Base-by-base conservation (phyloP, 192 early-diverging fungal species). In the Umbelopsis sp. region DNA sequence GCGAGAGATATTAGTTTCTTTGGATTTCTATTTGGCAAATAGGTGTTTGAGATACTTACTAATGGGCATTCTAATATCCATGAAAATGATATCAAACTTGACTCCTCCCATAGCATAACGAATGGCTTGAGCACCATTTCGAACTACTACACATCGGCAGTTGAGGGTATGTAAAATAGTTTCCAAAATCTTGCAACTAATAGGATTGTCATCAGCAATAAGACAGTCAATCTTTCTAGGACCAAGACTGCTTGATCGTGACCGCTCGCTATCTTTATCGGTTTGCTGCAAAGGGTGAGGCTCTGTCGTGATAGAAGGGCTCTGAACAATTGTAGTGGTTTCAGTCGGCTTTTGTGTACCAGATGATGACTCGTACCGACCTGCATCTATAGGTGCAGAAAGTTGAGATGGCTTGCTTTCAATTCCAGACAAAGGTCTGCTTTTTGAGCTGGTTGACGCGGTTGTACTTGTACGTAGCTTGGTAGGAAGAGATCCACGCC, bases 61-160 rank as follows among this genome's bases (percentile, higher is more conserved):
- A 45, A 95, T 92, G n/a, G 95, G 95, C 92, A 97, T 96, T 11
- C 90, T 85, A 16, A 92, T 89, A 68, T 94, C 93, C 92, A 96
- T 94, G 71, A 98, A 97, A 58, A 98, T 96, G 37, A 95, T 82
- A 70, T 97, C 94, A 81, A 94, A 98, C 70, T 88, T 91, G 27
- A 95, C 88, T 64, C 91, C 87, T 0, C 94, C 95, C 86, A 96
- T 92, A 0, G 92, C 93, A 64, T 89, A 92, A 51, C 92, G 90
- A 69, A 97, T 86, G 0, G 95, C 96, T 74, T 97, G 93, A 5
- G 91, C 95, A 25, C 96, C 96, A 71, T 95, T 97, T 35, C 90
- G 85, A 27, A 96, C 92, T 49, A 94, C 81, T 4, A 94, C 89
- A 70, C 94, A 95, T 23, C 91, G 84, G 67, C 94, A 89, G 53